Evolutionary conservation across 2,329 filamentous ascomycete genomes (phyloP).

Genomic region (Talaromyces sp.): DNA sequence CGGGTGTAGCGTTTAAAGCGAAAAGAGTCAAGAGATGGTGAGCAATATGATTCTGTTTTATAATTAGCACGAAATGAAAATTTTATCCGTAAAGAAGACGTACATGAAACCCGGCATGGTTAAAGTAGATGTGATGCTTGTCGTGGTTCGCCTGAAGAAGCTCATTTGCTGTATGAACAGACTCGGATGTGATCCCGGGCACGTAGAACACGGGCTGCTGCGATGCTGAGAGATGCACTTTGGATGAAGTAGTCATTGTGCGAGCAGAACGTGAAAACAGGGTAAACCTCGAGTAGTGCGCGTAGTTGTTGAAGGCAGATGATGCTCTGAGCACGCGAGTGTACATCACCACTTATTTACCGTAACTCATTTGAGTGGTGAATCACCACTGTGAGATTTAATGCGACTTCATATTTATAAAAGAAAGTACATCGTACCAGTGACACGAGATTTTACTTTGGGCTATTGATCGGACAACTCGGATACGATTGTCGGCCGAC

Average conservation of each 20-base stretch:
- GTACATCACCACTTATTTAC: background rate
- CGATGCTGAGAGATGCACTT: background rate
- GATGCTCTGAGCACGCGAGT: background rate
- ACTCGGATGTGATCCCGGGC: background rate
- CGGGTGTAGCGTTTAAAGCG: constrained; percentile 62
- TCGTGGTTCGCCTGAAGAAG: constrained; percentile 74
- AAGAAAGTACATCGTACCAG: too few species aligned
- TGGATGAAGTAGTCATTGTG: background rate
- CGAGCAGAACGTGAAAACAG: background rate
- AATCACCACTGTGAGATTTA: too few species aligned
- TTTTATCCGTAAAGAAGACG: too few species aligned
- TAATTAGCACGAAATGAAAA: background rate
- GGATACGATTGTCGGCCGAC: too few species aligned
- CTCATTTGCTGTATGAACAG: constrained; percentile 39
- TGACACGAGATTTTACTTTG: too few species aligned
- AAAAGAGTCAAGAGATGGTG: constrained; percentile 74
- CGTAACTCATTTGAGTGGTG: background rate
- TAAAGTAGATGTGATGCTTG: constrained; percentile 75
- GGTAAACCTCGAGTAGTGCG: background rate
- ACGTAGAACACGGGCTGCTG: background rate
- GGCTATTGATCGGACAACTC: too few species aligned
- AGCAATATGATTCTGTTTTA: constrained; percentile 60
- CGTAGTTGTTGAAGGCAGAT: background rate
- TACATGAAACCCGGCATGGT: constrained; percentile 65
- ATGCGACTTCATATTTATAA: too few species aligned